Percentiles rank a stretch among this genome's conserved stretches.
phyloP scores from a whole-genome alignment of 768 basidiomycete genomes.

The Phylloporus arenicola region DNA sequence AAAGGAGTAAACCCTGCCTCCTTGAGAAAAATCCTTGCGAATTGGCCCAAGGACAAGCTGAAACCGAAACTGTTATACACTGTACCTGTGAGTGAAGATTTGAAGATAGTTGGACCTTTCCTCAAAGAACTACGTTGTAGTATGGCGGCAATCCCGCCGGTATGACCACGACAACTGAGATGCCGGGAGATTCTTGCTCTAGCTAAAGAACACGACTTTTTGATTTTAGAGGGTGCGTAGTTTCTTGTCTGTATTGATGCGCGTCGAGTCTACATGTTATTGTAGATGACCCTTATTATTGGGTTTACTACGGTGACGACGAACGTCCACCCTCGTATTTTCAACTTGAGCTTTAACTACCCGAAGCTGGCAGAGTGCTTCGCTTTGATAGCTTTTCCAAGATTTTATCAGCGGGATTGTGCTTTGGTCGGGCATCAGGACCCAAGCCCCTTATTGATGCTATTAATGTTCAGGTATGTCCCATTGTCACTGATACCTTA shows the following conservation, averaged over 20 bases:
- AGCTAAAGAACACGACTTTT: constrained; percentile 60
- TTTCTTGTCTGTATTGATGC: background rate
- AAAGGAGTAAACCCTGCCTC: background rate
- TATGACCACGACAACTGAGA: constrained; percentile 61
- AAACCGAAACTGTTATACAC: background rate
- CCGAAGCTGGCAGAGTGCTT: constrained; percentile 63
- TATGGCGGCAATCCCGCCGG: constrained; percentile 81
- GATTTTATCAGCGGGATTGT: constrained; percentile 62
- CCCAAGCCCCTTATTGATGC: constrained; percentile 51
- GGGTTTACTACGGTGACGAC: constrained; percentile 57
- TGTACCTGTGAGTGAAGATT: constrained; percentile 30
- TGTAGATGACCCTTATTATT: constrained; percentile 65
- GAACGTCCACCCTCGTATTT: constrained; percentile 71
- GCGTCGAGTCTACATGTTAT: background rate
- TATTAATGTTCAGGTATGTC: constrained; percentile 59
- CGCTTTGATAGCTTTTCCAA: constrained; percentile 87
- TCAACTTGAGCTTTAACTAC: constrained; percentile 58
- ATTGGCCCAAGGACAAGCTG: background rate
- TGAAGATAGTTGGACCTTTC: background rate
- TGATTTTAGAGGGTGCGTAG: constrained; percentile 68
- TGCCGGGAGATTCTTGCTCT: constrained; percentile 43
- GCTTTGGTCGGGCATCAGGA: constrained; percentile 71
- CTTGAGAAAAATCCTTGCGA: background rate
- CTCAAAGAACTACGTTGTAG: constrained; percentile 26
- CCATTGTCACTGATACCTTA: background rate